phyloP scores from a whole-genome alignment of 345 rosid genomes.

The Citrus trifoliata region DNA sequence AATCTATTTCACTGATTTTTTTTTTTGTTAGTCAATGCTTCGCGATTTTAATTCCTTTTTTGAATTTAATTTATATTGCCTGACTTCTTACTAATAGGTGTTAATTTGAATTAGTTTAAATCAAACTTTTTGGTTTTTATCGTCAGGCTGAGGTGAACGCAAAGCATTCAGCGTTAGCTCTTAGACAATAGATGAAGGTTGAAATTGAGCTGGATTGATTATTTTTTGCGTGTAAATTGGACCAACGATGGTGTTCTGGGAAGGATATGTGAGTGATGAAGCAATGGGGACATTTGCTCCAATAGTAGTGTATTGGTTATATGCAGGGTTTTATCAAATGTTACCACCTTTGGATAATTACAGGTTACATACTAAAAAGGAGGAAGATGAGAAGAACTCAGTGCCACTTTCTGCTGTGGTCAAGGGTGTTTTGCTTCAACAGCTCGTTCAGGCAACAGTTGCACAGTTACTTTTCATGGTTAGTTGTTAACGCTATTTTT shows the following conservation, averaged over 20 bases:
- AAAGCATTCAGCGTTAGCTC: not conserved
- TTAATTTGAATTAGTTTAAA: not conserved
- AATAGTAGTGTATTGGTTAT: constrained; percentile 63
- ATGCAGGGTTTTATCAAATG: constrained; percentile 66
- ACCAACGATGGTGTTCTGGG: constrained; percentile 63
- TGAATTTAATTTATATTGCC: too few relatives aligned
- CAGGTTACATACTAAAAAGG: constrained; percentile 56
- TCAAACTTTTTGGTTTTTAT: not conserved
- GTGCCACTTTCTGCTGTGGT: constrained; percentile 46
- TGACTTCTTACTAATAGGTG: not conserved
- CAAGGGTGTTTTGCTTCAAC: constrained; percentile 71
- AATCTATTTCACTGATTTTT: too few relatives aligned
- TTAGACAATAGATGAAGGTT: not conserved
- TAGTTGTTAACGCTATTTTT: constrained; percentile 11
- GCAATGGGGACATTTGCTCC: constrained; percentile 78
- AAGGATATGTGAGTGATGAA: constrained; percentile 63
- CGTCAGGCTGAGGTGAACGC: not conserved
- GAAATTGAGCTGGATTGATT: not conserved
- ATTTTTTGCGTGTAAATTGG: not conserved
- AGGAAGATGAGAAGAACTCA: constrained; percentile 61
- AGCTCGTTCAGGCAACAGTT: constrained; percentile 58
- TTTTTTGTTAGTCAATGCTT: too few relatives aligned
- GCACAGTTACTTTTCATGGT: constrained; percentile 66
- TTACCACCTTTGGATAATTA: constrained; percentile 52
- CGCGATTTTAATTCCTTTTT: too few relatives aligned